Conservation (phyloP, 1,139 yeast genomes). For the Insectozyma bohioensis region DNA sequence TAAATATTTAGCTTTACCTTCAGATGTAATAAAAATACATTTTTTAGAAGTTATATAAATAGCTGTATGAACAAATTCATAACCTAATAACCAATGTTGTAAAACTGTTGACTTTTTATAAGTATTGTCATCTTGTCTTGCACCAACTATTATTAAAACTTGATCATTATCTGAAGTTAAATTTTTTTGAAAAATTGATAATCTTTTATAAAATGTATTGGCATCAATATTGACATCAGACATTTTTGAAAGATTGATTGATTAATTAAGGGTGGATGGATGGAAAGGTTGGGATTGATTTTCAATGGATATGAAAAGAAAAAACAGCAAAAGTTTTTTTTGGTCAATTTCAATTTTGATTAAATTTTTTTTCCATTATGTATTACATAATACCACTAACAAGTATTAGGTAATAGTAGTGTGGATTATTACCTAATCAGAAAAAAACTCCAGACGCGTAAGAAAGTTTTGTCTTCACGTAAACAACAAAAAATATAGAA, state of each 20-base stretch:
- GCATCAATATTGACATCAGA: conserved; percentile 42
- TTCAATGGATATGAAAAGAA: too few relatives aligned
- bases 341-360: too few relatives aligned
- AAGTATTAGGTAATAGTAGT: conserved; percentile 2
- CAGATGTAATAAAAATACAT: conserved; percentile 71
- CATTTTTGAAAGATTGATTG: conserved; percentile 16
- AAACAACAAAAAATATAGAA: too few relatives aligned
- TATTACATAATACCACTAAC: neutral
- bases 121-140: conserved; percentile 83
- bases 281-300: too few relatives aligned
- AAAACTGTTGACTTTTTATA: conserved; percentile 85
- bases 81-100: conserved; percentile 92
- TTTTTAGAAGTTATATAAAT: conserved; percentile 63
- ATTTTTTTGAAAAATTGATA: conserved; percentile 40
- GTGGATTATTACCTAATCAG: too few relatives aligned
- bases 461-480: too few relatives aligned
- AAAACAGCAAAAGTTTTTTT: too few relatives aligned
- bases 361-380: conserved; percentile 2
- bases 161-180: conserved; percentile 47
- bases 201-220: conserved; percentile 39
- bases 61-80: conserved; percentile 91
- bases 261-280: too few relatives aligned
- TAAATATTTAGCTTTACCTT: conserved; percentile 84
- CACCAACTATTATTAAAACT: conserved; percentile 72
- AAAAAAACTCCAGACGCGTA: too few relatives aligned